Percentiles rank a stretch among this genome's conserved stretches.
phyloP scores from a whole-genome alignment of 306 rosid species.

The cucumber (Cucumis sativus) region Cucumber_9930_V3 NC_026661.2:10305001-10305500 shows the following conservation, averaged over 20 bases:
- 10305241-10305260: neutral
- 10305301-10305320: neutral
- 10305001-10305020: conserved; percentile 64
- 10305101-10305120: conserved; percentile 78
- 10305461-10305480: neutral
- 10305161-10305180: conserved; percentile 84
- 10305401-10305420: neutral
- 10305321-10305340: neutral
- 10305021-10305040: conserved; percentile 74
- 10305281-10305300: neutral
- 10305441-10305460: neutral
- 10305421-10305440: neutral
- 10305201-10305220: conserved; percentile 69
- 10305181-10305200: conserved; percentile 83
- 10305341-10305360: neutral
- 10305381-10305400: neutral
- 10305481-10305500: neutral
- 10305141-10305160: conserved; percentile 83
- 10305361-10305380: neutral
- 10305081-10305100: conserved; percentile 76
- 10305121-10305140: conserved; percentile 76
- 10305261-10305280: neutral
- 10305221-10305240: neutral
- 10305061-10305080: conserved; percentile 74
- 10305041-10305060: conserved; percentile 72